Evolutionary conservation across 1,284 basidiomycete genomes (phyloP).

Genomic region (Puccinia coronata): DNA sequence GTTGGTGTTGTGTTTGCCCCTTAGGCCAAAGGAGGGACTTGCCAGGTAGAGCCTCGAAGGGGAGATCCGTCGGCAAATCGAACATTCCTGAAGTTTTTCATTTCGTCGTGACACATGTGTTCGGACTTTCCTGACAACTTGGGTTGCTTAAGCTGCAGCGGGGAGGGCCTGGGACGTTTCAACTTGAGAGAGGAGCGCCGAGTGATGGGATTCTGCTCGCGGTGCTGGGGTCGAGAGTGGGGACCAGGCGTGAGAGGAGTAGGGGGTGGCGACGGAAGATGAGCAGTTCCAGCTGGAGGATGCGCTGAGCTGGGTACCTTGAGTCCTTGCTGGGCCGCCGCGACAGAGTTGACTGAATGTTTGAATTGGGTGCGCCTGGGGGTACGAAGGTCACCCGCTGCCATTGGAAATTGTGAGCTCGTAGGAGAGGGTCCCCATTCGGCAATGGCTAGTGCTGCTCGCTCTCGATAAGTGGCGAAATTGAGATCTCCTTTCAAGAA

Average conservation of each 20-base stretch:
- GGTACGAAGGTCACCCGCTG: neutral
- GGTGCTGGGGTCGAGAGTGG: conserved; percentile 27
- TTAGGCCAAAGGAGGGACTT: neutral
- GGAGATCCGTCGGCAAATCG: conserved; percentile 48
- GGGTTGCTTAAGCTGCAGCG: conserved; percentile 29
- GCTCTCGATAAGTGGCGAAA: conserved; percentile 5
- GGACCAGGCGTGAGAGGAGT: conserved; percentile 42
- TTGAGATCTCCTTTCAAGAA: conserved; percentile 41
- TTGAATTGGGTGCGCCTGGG: conserved; percentile 12
- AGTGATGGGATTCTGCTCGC: neutral
- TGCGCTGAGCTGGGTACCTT: neutral
- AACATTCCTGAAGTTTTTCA: conserved; percentile 24
- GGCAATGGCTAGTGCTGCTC: neutral
- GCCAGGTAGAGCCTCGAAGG: conserved; percentile 44
- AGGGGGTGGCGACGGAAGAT: conserved; percentile 26
- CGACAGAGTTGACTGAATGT: neutral
- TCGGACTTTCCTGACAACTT: neutral
- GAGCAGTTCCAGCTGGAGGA: neutral
- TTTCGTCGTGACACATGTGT: neutral
- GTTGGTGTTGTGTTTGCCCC: neutral
- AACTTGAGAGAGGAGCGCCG: conserved; percentile 32
- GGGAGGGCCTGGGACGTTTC: conserved; percentile 2
- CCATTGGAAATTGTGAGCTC: neutral
- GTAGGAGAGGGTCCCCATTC: conserved; percentile 45
- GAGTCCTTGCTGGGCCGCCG: neutral